phyloP scores from a whole-genome alignment of 371 early-diverging fungal species.

The Parasitella parasitica region DNA sequence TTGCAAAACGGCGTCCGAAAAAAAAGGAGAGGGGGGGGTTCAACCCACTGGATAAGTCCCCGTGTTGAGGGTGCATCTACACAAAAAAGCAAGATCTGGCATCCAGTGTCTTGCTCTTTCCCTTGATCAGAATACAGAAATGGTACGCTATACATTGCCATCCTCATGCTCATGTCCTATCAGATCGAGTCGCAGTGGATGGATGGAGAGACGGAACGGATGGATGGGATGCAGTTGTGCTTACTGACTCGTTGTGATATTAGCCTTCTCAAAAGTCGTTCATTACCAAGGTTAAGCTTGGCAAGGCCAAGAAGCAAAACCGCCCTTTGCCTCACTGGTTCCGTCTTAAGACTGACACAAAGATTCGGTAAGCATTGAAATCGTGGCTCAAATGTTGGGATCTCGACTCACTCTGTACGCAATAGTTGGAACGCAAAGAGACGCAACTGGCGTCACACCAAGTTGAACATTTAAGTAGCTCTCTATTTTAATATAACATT shows the following conservation, averaged over 20 bases:
- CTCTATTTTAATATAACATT: background rate
- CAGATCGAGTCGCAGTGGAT: background rate
- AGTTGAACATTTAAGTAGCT: slow-evolving; percentile 62
- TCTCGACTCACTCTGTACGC: background rate
- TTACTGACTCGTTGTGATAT: too few species aligned
- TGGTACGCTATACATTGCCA: background rate
- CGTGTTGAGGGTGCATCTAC: background rate
- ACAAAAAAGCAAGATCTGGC: background rate
- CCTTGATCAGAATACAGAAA: slow-evolving; percentile 4
- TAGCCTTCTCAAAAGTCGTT: slow-evolving; percentile 96
- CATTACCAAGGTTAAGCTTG: slow-evolving; percentile 95
- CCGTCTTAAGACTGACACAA: slow-evolving; percentile 94
- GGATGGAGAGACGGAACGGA: background rate
- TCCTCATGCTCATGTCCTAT: background rate
- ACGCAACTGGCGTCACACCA: slow-evolving; percentile 98
- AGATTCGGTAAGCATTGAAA: slow-evolving; percentile 69
- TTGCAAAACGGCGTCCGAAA: too few species aligned
- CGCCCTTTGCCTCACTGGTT: slow-evolving; percentile 98
- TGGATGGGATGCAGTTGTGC: background rate
- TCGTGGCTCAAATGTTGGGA: background rate
- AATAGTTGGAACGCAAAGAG: slow-evolving; percentile 97
- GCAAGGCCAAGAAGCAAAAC: slow-evolving; percentile 98
- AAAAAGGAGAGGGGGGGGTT: too few species aligned
- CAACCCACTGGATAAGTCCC: too few species aligned
- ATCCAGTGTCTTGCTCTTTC: background rate